Evolutionary conservation across 23 red algal genomes (phyloP), one percentile per base, ranked within the genome.

Genomic region (Gracilaria domingensis): DNA sequence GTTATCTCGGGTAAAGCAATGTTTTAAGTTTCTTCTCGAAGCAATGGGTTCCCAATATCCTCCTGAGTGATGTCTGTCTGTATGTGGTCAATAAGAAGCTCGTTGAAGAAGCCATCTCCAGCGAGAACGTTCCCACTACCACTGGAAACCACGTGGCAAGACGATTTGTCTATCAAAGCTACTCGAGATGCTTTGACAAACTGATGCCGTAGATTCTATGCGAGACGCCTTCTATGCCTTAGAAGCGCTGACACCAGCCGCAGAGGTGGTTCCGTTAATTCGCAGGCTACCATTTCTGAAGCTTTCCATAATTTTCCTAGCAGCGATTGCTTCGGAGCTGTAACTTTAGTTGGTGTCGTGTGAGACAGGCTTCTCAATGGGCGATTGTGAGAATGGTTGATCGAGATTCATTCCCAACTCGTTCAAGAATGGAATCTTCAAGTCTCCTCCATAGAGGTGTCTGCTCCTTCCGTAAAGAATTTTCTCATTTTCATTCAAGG

Each of bases 241-340:
- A 30, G 72, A 42, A 4, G 9, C 72, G 39, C 72, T 77, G 21
- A 77, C 72, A 34, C 72, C 72, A 34, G 50, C 26, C 1, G 45
- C 72, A 25, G 72, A 77, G 30, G 50, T 77, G 9, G 72, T 30
- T 8, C 72, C 72, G 25, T 77, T 77, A 12, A 77, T 50, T 13
- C 72, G 30, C 8, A 77, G 34, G 13, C 25, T 50, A 23, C 8
- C 21, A 6, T 35, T 35, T 18, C 34, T 34, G 34, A 51, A 77
- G 72, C 72, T 77, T 77, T 77, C 40, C 72, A 77, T 77, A 29
- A 77, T 77, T 32, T 37, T 24, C 21, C 72, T 77, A 0, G 42
- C 40, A 1, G 72, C 72, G 26, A 77, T 77, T 26, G 72, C 72
- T 32, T 77, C 50, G 0, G 13, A 9, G 23, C 40, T 51, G 39